phyloP scores from a whole-genome alignment of 371 early-diverging fungal species.

The Funneliformis caledonium region DNA sequence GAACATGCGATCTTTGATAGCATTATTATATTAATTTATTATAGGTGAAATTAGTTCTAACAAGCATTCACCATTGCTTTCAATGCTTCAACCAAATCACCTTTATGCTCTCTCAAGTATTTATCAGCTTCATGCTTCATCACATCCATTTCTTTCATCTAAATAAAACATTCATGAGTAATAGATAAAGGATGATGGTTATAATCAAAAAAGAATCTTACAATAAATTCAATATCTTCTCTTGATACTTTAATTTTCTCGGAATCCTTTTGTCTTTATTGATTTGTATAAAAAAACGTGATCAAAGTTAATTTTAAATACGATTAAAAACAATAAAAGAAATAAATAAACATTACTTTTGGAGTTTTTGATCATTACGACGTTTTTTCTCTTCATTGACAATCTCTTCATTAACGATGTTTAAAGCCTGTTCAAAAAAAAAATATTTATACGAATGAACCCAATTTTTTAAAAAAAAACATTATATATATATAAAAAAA shows the following conservation, averaged over 20 bases:
- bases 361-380: conserved; percentile 46
- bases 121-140: conserved; percentile 51
- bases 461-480: not conserved
- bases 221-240: conserved; percentile 52
- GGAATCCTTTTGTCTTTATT: conserved; percentile 42
- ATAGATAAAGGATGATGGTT: not conserved
- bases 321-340: not conserved
- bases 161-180: not conserved
- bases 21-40: too few relatives aligned
- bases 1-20: too few relatives aligned
- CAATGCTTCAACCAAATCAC: conserved; percentile 52
- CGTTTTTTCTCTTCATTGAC: conserved; percentile 46
- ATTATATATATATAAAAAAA: not conserved
- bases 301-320: not conserved
- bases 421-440: conserved; percentile 45
- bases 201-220: conserved; percentile 35
- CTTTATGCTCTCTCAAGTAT: conserved; percentile 49
- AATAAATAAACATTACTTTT: conserved; percentile 35
- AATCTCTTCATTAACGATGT: conserved; percentile 39
- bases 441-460: not conserved
- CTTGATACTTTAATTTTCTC: conserved; percentile 46
- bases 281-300: not conserved
- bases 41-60: not conserved
- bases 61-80: conserved; percentile 42
- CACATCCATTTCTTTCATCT: conserved; percentile 53